Evolutionary conservation across 176 grass and related monocot genomes (phyloP).

Genomic region (Ensete glaucum): DNA sequence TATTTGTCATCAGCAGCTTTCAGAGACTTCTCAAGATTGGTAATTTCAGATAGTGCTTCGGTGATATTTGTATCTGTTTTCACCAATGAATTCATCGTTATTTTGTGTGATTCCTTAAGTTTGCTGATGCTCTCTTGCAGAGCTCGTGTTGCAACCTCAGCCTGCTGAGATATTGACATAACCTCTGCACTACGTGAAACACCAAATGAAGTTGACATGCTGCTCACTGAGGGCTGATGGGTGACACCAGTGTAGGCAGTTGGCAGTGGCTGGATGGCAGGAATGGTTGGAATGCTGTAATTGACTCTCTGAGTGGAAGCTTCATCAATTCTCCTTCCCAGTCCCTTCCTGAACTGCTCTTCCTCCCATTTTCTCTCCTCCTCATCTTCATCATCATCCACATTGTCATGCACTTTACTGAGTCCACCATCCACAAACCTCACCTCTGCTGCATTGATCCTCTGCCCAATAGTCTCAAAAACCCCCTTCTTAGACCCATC

Average conservation of each 20-base stretch:
- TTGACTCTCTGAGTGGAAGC: conserved; percentile 36
- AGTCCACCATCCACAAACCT: conserved; percentile 27
- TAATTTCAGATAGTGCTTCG: conserved; percentile 80
- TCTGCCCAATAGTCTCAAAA: conserved; percentile 36
- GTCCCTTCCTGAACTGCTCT: conserved; percentile 78
- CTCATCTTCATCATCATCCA: conserved; percentile 50
- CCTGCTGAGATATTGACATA: conserved; percentile 72
- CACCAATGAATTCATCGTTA: conserved; percentile 43
- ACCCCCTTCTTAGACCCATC: conserved; percentile 42
- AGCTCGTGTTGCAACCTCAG: conserved; percentile 67
- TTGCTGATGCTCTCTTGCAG: conserved; percentile 68
- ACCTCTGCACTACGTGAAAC: conserved; percentile 42
- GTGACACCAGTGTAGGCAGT: conserved; percentile 21
- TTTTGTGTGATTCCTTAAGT: conserved; percentile 73
- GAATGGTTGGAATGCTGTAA: conserved; percentile 25
- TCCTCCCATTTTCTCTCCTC: conserved; percentile 97
- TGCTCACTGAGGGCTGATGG: conserved; percentile 22
- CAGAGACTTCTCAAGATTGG: conserved; percentile 51
- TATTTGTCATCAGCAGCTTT: conserved; percentile 73
- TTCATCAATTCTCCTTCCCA: conserved; percentile 61
- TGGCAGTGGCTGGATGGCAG: conserved; percentile 37
- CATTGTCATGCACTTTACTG: conserved; percentile 28
- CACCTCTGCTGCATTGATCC: conserved; percentile 31
- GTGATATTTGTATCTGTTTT: conserved; percentile 58
- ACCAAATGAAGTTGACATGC: conserved; percentile 34